Conservation (phyloP, 306 rosid species). For the Casuarina glauca region DNA sequence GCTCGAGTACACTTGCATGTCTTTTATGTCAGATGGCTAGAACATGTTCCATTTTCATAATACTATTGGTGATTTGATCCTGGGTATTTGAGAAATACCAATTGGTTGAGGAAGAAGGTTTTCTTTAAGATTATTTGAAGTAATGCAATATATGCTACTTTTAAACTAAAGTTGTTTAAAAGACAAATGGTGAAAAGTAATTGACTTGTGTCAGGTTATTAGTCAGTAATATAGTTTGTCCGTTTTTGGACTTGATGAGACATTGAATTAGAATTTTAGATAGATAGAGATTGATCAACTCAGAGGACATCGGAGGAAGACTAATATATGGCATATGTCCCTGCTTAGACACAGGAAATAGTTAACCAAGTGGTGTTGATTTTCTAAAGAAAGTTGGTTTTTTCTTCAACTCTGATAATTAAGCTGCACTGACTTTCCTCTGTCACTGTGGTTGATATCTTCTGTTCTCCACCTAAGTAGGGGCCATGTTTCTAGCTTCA, state of each 20-base stretch:
- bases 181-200: background rate
- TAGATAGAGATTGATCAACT: background rate
- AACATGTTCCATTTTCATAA: background rate
- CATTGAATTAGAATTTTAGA: background rate
- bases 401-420: too few relatives aligned
- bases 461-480: background rate
- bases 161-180: too few relatives aligned
- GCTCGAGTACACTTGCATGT: conserved; percentile 1
- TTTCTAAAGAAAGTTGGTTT: too few relatives aligned
- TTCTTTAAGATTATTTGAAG: background rate
- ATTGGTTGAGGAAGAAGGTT: background rate
- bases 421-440: background rate
- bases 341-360: background rate
- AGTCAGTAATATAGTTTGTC: background rate
- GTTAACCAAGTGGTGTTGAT: background rate
- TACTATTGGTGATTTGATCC: background rate
- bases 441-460: background rate
- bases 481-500: background rate
- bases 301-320: background rate
- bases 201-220: background rate
- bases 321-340: background rate
- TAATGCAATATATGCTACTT: too few relatives aligned
- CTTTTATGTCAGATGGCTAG: conserved; percentile 6
- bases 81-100: background rate
- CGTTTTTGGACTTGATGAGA: background rate